Evolutionary conservation across 1,284 basidiomycete species (phyloP), one percentile per base, ranked within the genome.

Genomic region (Apiotrichum domesticum): DNA sequence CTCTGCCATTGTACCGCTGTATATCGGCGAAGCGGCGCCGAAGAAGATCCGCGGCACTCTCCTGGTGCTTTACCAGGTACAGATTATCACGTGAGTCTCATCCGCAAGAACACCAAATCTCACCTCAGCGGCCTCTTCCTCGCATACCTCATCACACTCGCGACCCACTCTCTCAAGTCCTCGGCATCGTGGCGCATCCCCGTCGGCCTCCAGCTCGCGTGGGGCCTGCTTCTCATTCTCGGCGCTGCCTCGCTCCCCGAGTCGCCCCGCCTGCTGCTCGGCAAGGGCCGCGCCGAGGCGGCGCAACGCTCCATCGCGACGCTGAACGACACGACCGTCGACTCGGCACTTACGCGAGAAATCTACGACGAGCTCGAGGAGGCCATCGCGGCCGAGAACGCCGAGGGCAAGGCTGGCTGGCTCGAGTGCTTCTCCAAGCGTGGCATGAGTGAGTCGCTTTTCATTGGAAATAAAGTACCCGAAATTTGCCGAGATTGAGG

Each of bases 401-500:
- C 86, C 58, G 86, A 85, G 32, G 87, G 87, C 9, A 86, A 87
- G 68, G 86, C 85, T 9, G 86, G 84, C 0, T 90, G 87, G 87
- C 37, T 79, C 34, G 87, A 90, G 70, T 88, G 87, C 72, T 89
- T 90, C 80, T 15, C 34, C 15, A 85, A 84, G 4, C 34, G n/a
- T 21, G 35, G 35, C 7, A 13, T 13, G 13, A 39, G 37, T 39
- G 13, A 7, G 37, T 39, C 13, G 13, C 37, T 21, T 9, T 14
- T 21, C 21, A 21, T 21, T 21, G 42, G 6, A 0, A 79, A 84
- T 70, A 80, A 87, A 21, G 21, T 21, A 21, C 21, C 21, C 21
- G 21, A 21, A 21, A 21, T 21, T 21, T 21, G 21, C 21, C 21
- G 21, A 21, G 21, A 21, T 21, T 21, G 21, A 21, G 21, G 21